Percentiles rank a stretch among this genome's conserved stretches.
Conservation (phyloP, 768 basidiomycete species). For the Gymnopilus dilepis region DNA sequence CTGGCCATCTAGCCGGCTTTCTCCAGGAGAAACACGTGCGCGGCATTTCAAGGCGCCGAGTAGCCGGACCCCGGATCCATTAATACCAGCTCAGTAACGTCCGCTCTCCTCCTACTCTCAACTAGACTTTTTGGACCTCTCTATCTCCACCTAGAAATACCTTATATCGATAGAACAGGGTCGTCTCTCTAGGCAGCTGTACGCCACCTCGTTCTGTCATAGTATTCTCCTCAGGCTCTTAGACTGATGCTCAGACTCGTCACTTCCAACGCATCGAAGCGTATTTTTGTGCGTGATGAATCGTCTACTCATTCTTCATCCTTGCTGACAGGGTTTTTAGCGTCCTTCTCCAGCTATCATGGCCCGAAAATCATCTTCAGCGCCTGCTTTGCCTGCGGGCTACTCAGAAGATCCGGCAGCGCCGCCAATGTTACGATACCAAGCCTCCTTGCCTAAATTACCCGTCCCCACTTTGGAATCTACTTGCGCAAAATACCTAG, state of each 20-base stretch:
- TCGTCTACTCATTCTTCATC: conserved; percentile 1
- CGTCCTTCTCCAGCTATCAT: conserved; percentile 27
- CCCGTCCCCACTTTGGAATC: conserved; percentile 86
- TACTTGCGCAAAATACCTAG: conserved; percentile 88
- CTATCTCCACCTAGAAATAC: conserved; percentile 25
- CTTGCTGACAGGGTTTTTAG: conserved; percentile 14
- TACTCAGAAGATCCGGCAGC: conserved; percentile 58
- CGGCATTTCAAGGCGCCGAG: not conserved
- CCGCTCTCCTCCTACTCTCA: conserved; percentile 1
- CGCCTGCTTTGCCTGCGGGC: conserved; percentile 31
- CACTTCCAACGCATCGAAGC: conserved; percentile 28
- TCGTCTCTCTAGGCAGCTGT: conserved; percentile 16
- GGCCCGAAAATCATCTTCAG: conserved; percentile 29
- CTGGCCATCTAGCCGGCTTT: not conserved
- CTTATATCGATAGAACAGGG: conserved; percentile 18
- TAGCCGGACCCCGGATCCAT: not conserved
- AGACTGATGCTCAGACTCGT: conserved; percentile 28
- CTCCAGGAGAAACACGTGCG: conserved; percentile 1
- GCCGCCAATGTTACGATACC: conserved; percentile 73
- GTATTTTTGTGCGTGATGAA: conserved; percentile 24
- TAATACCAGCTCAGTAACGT: not conserved
- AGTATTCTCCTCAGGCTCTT: conserved; percentile 11
- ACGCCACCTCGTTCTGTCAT: conserved; percentile 20
- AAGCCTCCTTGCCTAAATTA: conserved; percentile 73
- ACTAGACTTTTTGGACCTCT: conserved; percentile 16